phyloP scores from a whole-genome alignment of 2,329 filamentous ascomycete species.

The Emergomyces orientalis region DNA sequence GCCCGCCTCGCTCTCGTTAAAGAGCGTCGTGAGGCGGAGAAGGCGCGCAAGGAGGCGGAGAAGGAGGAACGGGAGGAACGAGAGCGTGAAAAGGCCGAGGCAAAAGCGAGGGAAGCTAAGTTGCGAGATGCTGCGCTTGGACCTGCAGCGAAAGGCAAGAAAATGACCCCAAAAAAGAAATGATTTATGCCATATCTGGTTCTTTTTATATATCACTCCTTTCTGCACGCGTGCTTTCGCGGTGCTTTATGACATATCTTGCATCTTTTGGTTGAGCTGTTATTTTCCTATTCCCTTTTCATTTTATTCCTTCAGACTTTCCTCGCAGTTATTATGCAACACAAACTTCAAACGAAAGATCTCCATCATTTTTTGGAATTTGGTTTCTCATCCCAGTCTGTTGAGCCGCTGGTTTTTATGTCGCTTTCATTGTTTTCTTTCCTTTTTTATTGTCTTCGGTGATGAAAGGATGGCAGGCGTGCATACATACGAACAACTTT shows the following conservation, averaged over 20 bases:
- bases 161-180: conserved; percentile 27
- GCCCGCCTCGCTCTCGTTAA: conserved; percentile 72
- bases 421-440: background rate
- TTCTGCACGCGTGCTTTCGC: background rate
- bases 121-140: conserved; percentile 32
- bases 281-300: background rate
- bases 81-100: conserved; percentile 30
- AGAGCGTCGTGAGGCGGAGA: conserved; percentile 77
- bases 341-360: background rate
- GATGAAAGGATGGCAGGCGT: too few relatives aligned
- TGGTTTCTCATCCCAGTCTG: background rate
- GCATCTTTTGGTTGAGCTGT: background rate
- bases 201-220: background rate
- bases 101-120: conserved; percentile 32
- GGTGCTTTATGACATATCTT: background rate
- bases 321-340: background rate
- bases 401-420: background rate
- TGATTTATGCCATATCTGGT: background rate
- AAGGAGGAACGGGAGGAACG: conserved; percentile 43
- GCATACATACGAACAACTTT: too few relatives aligned
- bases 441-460: background rate
- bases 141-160: conserved; percentile 18
- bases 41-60: conserved; percentile 70
- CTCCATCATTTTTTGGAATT: background rate
- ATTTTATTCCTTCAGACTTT: background rate